Evolutionary conservation across 1,284 basidiomycete genomes (phyloP).

Genomic region (Ganoderma lucidum): DNA sequence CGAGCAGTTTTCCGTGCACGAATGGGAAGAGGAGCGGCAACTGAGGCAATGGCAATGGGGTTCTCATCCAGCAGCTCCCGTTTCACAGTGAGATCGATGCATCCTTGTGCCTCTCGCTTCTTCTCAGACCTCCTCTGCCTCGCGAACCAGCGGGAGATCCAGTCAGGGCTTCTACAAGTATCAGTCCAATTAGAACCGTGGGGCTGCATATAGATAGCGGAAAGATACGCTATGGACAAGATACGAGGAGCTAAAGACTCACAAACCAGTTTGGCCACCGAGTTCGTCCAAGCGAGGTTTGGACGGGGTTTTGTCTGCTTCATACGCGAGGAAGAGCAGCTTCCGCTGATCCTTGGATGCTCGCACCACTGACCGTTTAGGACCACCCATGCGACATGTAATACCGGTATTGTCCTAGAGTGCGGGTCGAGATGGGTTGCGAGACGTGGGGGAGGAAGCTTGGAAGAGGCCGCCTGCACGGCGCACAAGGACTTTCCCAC

Average conservation of each 20-base stretch:
- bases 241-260: neutral
- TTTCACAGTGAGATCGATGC: constrained; percentile 13
- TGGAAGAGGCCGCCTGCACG: too few relatives aligned
- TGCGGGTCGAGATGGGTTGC: too few relatives aligned
- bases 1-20: neutral
- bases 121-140: constrained; percentile 3
- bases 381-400: neutral
- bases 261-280: constrained; percentile 7
- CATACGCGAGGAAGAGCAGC: constrained; percentile 9
- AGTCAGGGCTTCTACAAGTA: neutral
- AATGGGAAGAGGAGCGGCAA: neutral
- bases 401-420: too few relatives aligned
- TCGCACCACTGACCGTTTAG: neutral
- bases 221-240: neutral
- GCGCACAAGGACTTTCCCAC: too few relatives aligned
- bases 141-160: constrained; percentile 14
- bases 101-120: constrained; percentile 9
- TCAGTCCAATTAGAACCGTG: neutral
- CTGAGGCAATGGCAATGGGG: neutral
- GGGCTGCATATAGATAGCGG: neutral
- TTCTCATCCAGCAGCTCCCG: constrained; percentile 7
- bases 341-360: constrained; percentile 8
- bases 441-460: too few relatives aligned
- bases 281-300: constrained; percentile 6
- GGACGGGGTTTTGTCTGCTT: neutral